These are phyloP conservation scores for Colletotrichum liriopes DNA, from an alignment of 2,329 filamentous ascomycete genomes.

Conservation along the genomic window DNA sequence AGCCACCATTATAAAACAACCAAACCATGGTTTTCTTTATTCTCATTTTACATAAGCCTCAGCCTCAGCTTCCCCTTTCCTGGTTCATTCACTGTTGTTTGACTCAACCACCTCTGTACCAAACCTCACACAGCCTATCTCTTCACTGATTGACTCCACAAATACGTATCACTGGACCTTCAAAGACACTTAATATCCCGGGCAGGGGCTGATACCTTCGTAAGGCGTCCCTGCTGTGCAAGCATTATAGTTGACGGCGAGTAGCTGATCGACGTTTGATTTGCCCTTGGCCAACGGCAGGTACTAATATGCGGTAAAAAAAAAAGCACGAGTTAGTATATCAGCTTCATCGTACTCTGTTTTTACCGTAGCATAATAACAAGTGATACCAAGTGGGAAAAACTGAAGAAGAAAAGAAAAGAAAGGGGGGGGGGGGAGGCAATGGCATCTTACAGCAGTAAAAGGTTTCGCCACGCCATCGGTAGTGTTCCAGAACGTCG, in stretches of 20 bases:
- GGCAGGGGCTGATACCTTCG: background rate
- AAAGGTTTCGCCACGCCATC: background rate
- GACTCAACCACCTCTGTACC: background rate
- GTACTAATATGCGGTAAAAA: background rate
- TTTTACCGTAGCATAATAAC: too few species aligned
- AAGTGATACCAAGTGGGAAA: too few species aligned
- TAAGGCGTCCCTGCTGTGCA: background rate
- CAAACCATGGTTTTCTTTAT: background rate
- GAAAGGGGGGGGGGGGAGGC: too few species aligned
- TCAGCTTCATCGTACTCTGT: background rate
- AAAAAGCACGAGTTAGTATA: background rate
- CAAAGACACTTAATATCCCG: background rate
- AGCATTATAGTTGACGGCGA: background rate
- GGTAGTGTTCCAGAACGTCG: constrained; percentile 3
- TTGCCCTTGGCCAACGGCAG: background rate
- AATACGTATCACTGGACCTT: background rate
- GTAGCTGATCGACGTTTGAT: background rate
- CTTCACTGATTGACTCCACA: background rate
- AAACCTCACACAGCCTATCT: background rate
- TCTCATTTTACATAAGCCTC: background rate
- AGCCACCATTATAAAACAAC: background rate
- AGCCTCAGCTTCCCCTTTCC: background rate
- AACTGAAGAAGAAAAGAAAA: too few species aligned
- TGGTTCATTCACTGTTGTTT: background rate
- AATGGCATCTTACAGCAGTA: background rate